phyloP scores from a whole-genome alignment of 495 filamentous ascomycete genomes.

The Neurospora tetrasperma region DNA sequence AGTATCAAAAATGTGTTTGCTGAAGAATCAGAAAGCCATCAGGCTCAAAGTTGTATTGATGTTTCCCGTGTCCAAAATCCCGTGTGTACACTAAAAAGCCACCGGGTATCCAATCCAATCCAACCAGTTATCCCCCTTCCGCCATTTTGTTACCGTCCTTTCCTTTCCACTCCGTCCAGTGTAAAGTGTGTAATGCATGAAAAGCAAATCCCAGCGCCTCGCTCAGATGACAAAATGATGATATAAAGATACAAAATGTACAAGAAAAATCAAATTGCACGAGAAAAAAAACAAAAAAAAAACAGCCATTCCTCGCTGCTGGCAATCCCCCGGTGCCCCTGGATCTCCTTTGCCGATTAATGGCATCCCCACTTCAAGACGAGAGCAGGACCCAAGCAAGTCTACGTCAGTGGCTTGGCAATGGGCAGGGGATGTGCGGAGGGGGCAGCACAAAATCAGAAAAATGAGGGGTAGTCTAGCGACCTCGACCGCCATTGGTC shows the following conservation, averaged over 20 bases:
- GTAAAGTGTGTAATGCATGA: neutral
- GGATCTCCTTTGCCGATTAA: neutral
- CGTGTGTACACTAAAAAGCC: neutral
- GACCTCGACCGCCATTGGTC: neutral
- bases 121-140: neutral
- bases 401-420: constrained; percentile 17
- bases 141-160: neutral
- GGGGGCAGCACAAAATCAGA: neutral
- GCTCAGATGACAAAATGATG: neutral
- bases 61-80: neutral
- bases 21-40: neutral
- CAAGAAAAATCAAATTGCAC: neutral
- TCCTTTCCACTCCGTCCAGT: neutral
- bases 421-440: neutral
- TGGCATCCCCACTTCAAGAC: neutral
- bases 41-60: neutral
- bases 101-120: neutral
- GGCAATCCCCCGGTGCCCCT: neutral
- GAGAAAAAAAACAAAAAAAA: neutral
- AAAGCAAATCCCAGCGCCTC: neutral
- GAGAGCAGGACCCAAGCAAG: constrained; percentile 9
- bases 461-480: neutral
- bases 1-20: neutral
- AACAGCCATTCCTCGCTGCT: neutral
- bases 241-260: neutral